Evolutionary conservation across 345 rosid genomes (phyloP).

Genomic region (Citrus trifoliata): DNA sequence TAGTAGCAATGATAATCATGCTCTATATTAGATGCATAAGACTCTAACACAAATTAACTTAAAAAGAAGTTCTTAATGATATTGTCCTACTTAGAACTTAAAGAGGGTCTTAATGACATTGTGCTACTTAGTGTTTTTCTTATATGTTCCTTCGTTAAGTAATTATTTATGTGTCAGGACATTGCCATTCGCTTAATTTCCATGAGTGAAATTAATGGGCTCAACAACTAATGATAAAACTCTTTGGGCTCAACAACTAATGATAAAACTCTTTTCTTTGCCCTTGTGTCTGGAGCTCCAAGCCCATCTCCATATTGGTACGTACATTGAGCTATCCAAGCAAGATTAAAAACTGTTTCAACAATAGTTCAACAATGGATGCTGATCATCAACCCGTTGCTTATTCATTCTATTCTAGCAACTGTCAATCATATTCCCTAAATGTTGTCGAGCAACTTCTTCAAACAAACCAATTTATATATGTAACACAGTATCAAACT

Average conservation of each 20-base stretch:
- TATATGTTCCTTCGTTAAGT: background rate
- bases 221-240: slow-evolving; percentile 21
- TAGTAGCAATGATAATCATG: too few species aligned
- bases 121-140: too few species aligned
- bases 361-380: slow-evolving; percentile 9
- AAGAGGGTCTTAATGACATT: too few species aligned
- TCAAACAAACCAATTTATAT: slow-evolving; percentile 20
- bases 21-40: too few species aligned
- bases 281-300: slow-evolving; percentile 24
- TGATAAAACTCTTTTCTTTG: slow-evolving; percentile 21
- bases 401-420: slow-evolving; percentile 41
- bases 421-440: slow-evolving; percentile 22
- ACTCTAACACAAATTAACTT: too few species aligned
- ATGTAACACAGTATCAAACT: too few species aligned
- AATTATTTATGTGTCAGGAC: background rate
- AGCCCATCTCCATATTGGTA: slow-evolving; percentile 9
- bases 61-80: too few species aligned
- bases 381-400: background rate
- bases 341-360: slow-evolving; percentile 24
- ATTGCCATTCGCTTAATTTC: background rate
- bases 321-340: slow-evolving; percentile 23
- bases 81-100: too few species aligned
- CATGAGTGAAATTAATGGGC: slow-evolving; percentile 13
- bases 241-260: slow-evolving; percentile 18
- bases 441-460: slow-evolving; percentile 23